Evolutionary conservation across 805 yeast species (phyloP).

Genomic region (Yarrowia sp.): DNA sequence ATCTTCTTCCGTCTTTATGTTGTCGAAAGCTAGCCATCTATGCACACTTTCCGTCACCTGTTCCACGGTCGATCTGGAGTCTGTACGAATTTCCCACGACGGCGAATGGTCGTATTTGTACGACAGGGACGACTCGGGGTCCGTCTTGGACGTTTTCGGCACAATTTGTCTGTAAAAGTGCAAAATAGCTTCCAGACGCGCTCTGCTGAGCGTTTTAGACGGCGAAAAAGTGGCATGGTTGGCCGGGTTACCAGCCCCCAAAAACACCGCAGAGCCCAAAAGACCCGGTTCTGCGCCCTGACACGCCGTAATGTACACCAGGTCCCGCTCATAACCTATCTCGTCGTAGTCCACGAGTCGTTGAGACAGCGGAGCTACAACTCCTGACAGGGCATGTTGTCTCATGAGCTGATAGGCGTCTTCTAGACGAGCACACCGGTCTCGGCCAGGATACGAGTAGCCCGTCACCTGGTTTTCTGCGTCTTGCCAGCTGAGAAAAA

Average conservation of each 20-base stretch:
- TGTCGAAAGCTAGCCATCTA: neutral
- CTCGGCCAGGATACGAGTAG: neutral
- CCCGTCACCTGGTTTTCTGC: conserved; percentile 5
- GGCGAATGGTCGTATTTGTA: neutral
- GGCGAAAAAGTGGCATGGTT: neutral
- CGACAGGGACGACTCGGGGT: neutral
- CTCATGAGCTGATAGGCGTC: neutral
- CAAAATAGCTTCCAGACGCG: neutral
- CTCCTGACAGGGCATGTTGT: too few species aligned
- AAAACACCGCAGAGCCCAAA: neutral
- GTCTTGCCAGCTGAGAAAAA: neutral
- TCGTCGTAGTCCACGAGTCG: neutral
- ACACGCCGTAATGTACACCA: neutral
- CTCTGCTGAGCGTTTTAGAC: neutral
- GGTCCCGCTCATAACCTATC: neutral
- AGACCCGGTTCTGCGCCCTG: neutral
- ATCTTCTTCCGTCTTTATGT: neutral
- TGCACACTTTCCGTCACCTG: neutral
- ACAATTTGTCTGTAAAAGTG: neutral
- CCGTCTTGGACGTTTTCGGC: neutral
- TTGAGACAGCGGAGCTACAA: too few species aligned
- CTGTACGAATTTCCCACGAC: neutral
- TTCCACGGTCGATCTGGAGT: neutral
- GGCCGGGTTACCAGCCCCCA: neutral
- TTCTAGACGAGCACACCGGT: neutral